phyloP scores from a whole-genome alignment of 2,329 filamentous ascomycete genomes.

The Ophiostoma sp. region DNA sequence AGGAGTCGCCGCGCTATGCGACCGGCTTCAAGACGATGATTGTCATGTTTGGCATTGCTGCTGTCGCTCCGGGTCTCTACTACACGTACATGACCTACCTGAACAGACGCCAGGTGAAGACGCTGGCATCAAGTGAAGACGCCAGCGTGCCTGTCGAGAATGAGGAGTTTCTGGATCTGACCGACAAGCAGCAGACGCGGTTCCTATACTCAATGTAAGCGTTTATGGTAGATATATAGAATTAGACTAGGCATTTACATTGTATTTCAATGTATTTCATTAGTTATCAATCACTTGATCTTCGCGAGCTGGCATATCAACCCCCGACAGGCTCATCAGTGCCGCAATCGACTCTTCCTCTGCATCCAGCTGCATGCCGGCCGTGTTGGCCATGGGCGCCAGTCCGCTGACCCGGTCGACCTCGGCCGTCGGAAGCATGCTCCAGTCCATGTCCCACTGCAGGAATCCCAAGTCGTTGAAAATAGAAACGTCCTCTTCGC shows the following conservation, averaged over 20 bases:
- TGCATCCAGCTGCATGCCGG: background rate
- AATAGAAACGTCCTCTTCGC: background rate
- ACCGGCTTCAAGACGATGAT: constrained; percentile 2
- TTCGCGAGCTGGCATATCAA: no score
- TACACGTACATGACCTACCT: background rate
- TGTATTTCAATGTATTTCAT: background rate
- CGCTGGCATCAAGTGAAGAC: background rate
- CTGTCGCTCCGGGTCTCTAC: background rate
- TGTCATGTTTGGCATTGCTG: background rate
- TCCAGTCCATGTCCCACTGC: background rate
- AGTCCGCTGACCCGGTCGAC: background rate
- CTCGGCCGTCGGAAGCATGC: background rate
- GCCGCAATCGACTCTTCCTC: background rate
- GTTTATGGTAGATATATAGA: background rate
- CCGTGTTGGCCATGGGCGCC: background rate
- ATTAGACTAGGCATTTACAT: no score
- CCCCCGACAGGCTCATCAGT: background rate
- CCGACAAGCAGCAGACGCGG: background rate
- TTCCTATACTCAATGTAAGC: background rate
- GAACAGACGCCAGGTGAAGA: background rate
- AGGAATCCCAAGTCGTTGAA: background rate
- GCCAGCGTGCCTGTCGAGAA: background rate
- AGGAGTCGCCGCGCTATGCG: background rate
- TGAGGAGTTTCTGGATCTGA: background rate
- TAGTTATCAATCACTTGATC: no score